Base-by-base conservation (phyloP, 768 basidiomycete species). In the Phlebiopsis flavidoalba region DNA sequence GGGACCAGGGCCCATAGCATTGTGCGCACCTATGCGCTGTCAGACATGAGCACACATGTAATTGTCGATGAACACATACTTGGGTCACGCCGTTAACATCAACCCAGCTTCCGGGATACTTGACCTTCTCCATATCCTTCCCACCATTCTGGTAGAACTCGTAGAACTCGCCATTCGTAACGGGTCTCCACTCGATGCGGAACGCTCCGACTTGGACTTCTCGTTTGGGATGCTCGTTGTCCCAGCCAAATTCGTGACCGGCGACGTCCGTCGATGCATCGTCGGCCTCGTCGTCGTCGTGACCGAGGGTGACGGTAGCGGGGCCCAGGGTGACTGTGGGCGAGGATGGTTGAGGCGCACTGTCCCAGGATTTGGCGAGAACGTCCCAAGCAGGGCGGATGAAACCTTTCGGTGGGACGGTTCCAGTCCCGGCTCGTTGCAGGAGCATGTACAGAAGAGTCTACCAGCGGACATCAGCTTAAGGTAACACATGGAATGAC, bases 381-480 rank as follows among this genome's bases (percentile, higher is more conserved):
- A 77, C 71, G 1, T 76, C 73, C 87, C 93, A 98, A 7, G 84
- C 78, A 0, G 97, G 97, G 0, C 77, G 67, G 2, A 83, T 73
- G 69, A 95, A 93, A 2, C 85, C 88, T 0, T 79, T 76, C 0
- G 97, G 95, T 5, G 93, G 84, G 45, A 91, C 78, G 2, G 93
- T 92, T 3, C 91, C 89, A 0, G 77, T 83, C 43, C 89, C 90
- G 17, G 89, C 84, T 50, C 85, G 82, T 70, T 94, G 96, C 4
- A 95, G 70, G 11, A 96, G 84, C 93, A 98, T 98, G 73, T 98
- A 98, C 3, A 98, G 77, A 24, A 98, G 77, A 0, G 97, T 99
- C 80, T 85, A 55, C 19, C 35, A 53, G 22, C 10, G 40, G 8
- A 2, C 49, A 15, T 35, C 26, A 47, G 8, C 31, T 10, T 19